Conservation (phyloP, 192 early-diverging fungal genomes). For the Backusella psychrophila region DNA sequence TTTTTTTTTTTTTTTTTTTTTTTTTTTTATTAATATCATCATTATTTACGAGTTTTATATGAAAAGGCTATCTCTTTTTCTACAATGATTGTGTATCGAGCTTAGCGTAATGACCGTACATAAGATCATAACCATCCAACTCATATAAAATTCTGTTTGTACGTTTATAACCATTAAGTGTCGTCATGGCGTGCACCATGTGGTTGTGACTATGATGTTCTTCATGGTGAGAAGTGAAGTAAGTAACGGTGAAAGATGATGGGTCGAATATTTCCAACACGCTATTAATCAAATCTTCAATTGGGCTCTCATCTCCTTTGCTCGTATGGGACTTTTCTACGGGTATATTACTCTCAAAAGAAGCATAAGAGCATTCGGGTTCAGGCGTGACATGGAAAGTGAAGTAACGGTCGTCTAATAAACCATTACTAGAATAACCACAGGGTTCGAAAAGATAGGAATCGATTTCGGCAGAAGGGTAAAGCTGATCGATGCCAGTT, state of each 20-base stretch:
- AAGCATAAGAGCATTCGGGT: conserved; percentile 97
- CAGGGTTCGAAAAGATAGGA: conserved; percentile 94
- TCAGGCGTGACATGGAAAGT: conserved; percentile 99
- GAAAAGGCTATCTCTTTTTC: neutral
- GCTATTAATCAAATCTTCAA: conserved; percentile 67
- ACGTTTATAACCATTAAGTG: conserved; percentile 59
- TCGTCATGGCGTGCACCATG: conserved; percentile 45
- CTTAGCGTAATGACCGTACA: conserved; percentile 70
- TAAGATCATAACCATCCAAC: conserved; percentile 78
- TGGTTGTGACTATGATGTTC: conserved; percentile 8
- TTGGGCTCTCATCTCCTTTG: conserved; percentile 49
- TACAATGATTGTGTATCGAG: neutral
- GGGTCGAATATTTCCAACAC: conserved; percentile 86
- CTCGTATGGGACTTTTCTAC: conserved; percentile 46
- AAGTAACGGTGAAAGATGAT: conserved; percentile 71
- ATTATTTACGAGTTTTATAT: neutral
- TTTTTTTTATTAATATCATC: no score
- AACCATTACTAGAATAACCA: conserved; percentile 93
- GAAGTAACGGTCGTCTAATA: conserved; percentile 82
- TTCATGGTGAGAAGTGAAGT: conserved; percentile 60
- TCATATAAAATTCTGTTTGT: conserved; percentile 76
- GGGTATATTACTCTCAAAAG: conserved; percentile 93
- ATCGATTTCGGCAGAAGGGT: conserved; percentile 80
- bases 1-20: no score
- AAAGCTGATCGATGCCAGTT: conserved; percentile 80